Conservation (phyloP, 1,284 basidiomycete species). For the Pseudozyma sp. region DNA sequence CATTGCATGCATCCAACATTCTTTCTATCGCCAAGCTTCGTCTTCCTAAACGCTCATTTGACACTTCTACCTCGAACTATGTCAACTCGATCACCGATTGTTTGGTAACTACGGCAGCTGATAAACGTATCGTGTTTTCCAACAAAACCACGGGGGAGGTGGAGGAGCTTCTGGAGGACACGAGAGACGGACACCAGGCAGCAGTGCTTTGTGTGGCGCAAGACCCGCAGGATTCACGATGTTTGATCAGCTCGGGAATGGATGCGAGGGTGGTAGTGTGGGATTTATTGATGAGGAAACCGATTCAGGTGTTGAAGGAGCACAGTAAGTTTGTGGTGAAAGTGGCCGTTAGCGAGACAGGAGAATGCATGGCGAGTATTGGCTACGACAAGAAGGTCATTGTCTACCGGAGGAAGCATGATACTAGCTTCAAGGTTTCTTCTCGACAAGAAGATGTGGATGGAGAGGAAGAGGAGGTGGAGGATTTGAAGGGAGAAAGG, state of each 20-base stretch:
- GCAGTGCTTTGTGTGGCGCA: slow-evolving; percentile 59
- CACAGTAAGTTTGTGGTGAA: slow-evolving; percentile 63
- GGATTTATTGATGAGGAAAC: slow-evolving; percentile 46
- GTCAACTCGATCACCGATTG: slow-evolving; percentile 18
- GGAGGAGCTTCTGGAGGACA: slow-evolving; percentile 56
- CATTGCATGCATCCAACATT: slow-evolving; percentile 61
- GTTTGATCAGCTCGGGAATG: slow-evolving; percentile 60
- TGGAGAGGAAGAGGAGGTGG: slow-evolving; percentile 15
- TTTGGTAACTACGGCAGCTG: slow-evolving; percentile 55
- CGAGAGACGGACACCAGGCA: slow-evolving; percentile 47
- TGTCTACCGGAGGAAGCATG: slow-evolving; percentile 47
- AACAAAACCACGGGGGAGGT: slow-evolving; percentile 52
- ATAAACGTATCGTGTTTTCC: slow-evolving; percentile 58
- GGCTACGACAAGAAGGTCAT: slow-evolving; percentile 61
- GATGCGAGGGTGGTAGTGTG: slow-evolving; percentile 62
- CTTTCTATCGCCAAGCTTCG: slow-evolving; percentile 46
- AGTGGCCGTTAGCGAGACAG: slow-evolving; percentile 46
- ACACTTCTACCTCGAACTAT: slow-evolving; percentile 19
- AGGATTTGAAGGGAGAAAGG: slow-evolving; percentile 29
- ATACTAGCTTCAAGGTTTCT: slow-evolving; percentile 8
- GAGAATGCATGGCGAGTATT: slow-evolving; percentile 58
- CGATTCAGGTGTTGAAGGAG: slow-evolving; percentile 52
- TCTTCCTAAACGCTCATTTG: slow-evolving; percentile 40
- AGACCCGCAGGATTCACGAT: slow-evolving; percentile 46
- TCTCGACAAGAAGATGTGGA: background rate